Conservation (phyloP, 225 moss, liverwort and hornwort species). For the Lunularia cruciata region DNA sequence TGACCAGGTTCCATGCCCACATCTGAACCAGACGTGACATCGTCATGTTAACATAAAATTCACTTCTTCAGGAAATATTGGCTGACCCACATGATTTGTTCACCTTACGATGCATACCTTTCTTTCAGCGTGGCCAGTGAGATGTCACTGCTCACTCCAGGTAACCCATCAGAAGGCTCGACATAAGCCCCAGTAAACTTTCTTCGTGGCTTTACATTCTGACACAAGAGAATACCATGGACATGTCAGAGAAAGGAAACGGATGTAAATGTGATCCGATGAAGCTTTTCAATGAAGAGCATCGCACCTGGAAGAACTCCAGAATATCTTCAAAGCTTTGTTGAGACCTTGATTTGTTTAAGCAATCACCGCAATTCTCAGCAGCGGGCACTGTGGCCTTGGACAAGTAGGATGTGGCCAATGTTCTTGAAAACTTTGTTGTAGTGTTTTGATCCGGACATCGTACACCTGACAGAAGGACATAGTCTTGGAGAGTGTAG, state of each 20-base stretch:
- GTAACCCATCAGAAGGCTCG: background rate
- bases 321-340: constrained; percentile 22
- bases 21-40: background rate
- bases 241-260: background rate
- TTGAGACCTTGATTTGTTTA: background rate
- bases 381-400: background rate
- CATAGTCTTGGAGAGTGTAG: constrained; percentile 12
- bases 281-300: too few relatives aligned
- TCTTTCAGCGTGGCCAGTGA: constrained; percentile 1
- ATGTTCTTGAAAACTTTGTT: background rate
- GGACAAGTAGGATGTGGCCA: background rate
- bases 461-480: background rate
- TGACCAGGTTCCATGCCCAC: background rate
- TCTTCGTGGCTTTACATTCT: background rate
- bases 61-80: too few relatives aligned
- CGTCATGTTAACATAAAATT: background rate
- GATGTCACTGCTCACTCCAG: background rate
- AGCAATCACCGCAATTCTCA: background rate
- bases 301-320: constrained; percentile 23
- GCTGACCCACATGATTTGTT: too few relatives aligned
- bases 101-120: too few relatives aligned
- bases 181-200: background rate
- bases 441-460: background rate
- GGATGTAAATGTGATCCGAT: background rate
- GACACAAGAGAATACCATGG: background rate